Evolutionary conservation across 2,329 filamentous ascomycete genomes (phyloP).

Genomic region (Stromatinia cepivora): DNA sequence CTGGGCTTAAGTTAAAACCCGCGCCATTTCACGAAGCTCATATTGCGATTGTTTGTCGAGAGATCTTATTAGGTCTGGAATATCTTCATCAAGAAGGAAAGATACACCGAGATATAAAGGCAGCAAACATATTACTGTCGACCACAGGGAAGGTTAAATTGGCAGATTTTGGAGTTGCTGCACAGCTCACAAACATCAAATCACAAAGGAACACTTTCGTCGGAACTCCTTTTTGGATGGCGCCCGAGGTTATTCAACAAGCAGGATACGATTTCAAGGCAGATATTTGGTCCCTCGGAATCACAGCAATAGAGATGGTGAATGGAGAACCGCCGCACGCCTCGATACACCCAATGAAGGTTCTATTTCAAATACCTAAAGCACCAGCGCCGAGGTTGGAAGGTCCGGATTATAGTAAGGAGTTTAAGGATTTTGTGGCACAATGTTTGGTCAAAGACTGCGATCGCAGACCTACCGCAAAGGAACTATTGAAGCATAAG

Average conservation of each 20-base stretch:
- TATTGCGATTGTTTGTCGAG: slow-evolving; percentile 91
- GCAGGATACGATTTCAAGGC: slow-evolving; percentile 83
- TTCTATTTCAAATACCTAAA: slow-evolving; percentile 87
- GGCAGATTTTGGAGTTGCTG: slow-evolving; percentile 95
- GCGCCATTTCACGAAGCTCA: slow-evolving; percentile 85
- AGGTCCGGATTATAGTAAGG: slow-evolving; percentile 75
- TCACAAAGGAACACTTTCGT: slow-evolving; percentile 97
- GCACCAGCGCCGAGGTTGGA: slow-evolving; percentile 81
- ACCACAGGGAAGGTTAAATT: slow-evolving; percentile 89
- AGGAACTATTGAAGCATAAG: slow-evolving; percentile 81
- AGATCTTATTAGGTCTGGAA: slow-evolving; percentile 84
- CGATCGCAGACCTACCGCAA: slow-evolving; percentile 78
- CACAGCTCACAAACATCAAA: slow-evolving; percentile 95
- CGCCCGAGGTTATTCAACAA: slow-evolving; percentile 90
- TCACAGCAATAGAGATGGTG: slow-evolving; percentile 87
- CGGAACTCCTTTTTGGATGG: slow-evolving; percentile 97
- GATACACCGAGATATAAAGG: slow-evolving; percentile 96
- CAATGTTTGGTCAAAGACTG: slow-evolving; percentile 92
- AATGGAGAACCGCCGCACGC: slow-evolving; percentile 87
- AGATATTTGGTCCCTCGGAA: slow-evolving; percentile 90
- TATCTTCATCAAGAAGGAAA: slow-evolving; percentile 94
- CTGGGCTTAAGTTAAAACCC: slow-evolving; percentile 70
- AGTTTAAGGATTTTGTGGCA: slow-evolving; percentile 92
- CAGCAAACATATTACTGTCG: slow-evolving; percentile 92
- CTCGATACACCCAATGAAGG: slow-evolving; percentile 88